Evolutionary conservation across 192 early-diverging fungal species (phyloP), one percentile per base, ranked within the genome.

Genomic region (Coemansia aciculifera): DNA sequence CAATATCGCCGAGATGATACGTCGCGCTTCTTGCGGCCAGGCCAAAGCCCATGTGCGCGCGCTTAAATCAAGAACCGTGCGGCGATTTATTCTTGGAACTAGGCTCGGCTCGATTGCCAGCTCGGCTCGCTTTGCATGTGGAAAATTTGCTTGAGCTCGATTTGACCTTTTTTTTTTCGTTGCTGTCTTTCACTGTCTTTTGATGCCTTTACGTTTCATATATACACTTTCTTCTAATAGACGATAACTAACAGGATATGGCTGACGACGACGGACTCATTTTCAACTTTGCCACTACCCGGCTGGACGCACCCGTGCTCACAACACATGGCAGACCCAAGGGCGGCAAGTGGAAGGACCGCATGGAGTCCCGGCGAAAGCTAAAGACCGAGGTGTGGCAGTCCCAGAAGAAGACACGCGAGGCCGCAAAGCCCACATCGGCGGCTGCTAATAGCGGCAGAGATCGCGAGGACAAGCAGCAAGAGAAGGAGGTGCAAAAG

Each of bases 241-340:
- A 31, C 52, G 40, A 43, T 31, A 11, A 59, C 27, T 38, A 39
- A 29, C 48, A 62, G 43, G 31, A 66, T 51, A 88, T 88, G 86
- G 85, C 65, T 29, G 69, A 88, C 67, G 90, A 90, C 77, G 91
- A 91, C 72, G 90, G 88, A 7, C 64, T 92, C 24, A 69, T 91
- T 59, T 67, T 93, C 36, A 91, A 92, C 79, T 85, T 91, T 66
- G 44, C 70, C n/a, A 42, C 67, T 2, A 62, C 40, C 43, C 69
- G 3, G 63, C 60, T 36, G 15, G 39, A 57, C 40, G 40, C 67
- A 69, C 40, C 65, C 38, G 66, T 72, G 27, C 38, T 66, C 37
- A 63, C 65, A 15, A 64, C 57, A 39, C 72, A 74, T 67, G 43
- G 51, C 10, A 56, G 38, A 56, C 57, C 57, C 32, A 84, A 78